Base-by-base conservation (phyloP, 768 basidiomycete species). In the Trametes elegans region DNA sequence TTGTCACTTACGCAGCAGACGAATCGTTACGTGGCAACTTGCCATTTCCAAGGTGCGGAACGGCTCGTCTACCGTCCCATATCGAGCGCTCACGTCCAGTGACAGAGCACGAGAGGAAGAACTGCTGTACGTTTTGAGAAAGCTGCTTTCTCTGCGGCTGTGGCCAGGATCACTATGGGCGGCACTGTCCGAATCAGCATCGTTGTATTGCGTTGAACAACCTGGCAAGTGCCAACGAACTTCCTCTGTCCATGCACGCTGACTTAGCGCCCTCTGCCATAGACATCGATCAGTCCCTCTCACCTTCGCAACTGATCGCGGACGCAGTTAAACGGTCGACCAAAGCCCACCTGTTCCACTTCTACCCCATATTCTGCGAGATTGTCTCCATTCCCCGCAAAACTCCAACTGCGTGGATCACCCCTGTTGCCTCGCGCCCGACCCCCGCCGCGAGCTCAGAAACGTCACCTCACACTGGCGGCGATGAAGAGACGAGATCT, bases 71-170 rank as follows among this genome's bases (percentile, higher is more conserved):
- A 27, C 47, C 5, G 35, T 18, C 19, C 29, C 11, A 16, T 10
- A n/a, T n/a, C n/a, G n/a, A n/a, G 45, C 9, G 2, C 27, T 44
- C 31, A 29, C n/a, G 38, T 34, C 54, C 10, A 41, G 3, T 19
- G 21, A 4, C 54, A 94, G 94, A 50, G 81, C 84, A 0, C 80
- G 92, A 23, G 93, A 98, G 69, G 93, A 96, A 62, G 96, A 98
- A 62, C 66, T 98, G 13, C 67, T 95, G 1, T 96, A 94, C 65
- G 80, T 93, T 24, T 71, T 98, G 11, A 81, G 81, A 36, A 90
- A 91, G 58, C 73, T 98, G n/a, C 74, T 83, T 11, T 78, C 80
- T 31, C 72, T 94, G 19, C 76, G 77, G n/a, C 71, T 97, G 9
- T 89, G 83, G 82, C 75, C 84, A 11, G 89, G 89, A 2, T 83